Base-by-base conservation (phyloP, 306 rosid species). In the Quercus agrifolia region DNA sequence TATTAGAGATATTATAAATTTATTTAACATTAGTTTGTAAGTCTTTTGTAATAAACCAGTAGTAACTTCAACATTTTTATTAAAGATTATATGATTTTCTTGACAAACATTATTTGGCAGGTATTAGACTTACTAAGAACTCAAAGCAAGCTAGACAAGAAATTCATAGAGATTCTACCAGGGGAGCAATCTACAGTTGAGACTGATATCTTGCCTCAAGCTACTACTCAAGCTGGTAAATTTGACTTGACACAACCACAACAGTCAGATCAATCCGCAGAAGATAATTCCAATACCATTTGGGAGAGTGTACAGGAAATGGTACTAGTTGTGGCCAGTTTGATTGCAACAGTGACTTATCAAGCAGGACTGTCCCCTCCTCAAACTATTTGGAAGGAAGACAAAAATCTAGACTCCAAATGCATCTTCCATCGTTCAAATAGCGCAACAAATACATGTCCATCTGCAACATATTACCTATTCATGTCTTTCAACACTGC, bases 401-500 rank as follows among this genome's bases (percentile, higher is more conserved):
- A 12, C 54, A 3, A 10, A 49, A 49, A 49, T 12, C 17, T 12
- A 12, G 54, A 49, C 54, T 17, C 72, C 5, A 62, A 27, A 13
- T 76, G 79, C 49, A 76, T 46, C 31, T 76, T 76, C 30, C 61
- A 62, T 58, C 19, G 28, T 27, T 23, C 27, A 9, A 75, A 61
- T 31, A 10, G 54, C 17, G 54, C 58, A 2, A 41, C 79, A 61
- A 9, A 75, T 27, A 21, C 57, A 19, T 76, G 79, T 27, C 79
- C 72, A 17, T 35, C 28, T 76, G 2, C 62, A 21, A 18, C 71
- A 17, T 76, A 76, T 71, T 76, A 76, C 55, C 46, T 76, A 1
- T 76, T 76, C 61, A 76, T 76, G 73, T 62, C 62, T 49, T 76
- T 76, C 72, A 76, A 76, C 72, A 76, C 79, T 12, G 20, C 79